Evolutionary conservation across 2,329 filamentous ascomycete genomes (phyloP), one percentile per base, ranked within the genome.

Genomic region (Microsporum audouinii): DNA sequence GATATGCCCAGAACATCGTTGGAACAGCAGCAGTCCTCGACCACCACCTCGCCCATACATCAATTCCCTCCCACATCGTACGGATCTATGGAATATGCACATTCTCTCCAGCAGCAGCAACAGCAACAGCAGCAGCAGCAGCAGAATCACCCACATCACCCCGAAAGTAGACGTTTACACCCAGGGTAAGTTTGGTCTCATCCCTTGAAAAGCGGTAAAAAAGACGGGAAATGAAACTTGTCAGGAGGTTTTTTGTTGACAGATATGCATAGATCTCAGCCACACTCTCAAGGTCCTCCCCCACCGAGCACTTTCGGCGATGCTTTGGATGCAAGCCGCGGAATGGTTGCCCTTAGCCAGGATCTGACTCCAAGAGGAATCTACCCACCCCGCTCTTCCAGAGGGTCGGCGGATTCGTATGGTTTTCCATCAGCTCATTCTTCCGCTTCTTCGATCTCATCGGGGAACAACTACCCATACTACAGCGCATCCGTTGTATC

Each of bases 341-440:
- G 91, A 67, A 96, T 97, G 89, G 83, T 96, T 31, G 90, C 91
- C 41, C 88, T 97, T 82, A 95, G 89, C 81, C 91, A 96, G 76
- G 91, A 96, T 68, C 76, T 86, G 68, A 96, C 91, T 0, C 90
- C 91, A 10, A 82, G 91, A 64, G 94, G 92, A 71, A 89, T 96
- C 68, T 96, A 96, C 71, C 89, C 88, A 63, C 82, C 83, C 65
- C 79, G 85, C 57, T 77, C 77, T 61, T 82, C 83, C 62, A 82
- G 90, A 65, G 86, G 84, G 60, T 91, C 91, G 1, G 81, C 84
- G 61, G 91, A 96, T 70, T 91, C 91, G 1, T 96, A 96, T 71
- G 90, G 90, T 12, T 97, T 96, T 74, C 91, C 92, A 5, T 84
- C 89, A 12, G 85, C 86, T 27, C 91, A 87, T 72, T 97, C 92